Evolutionary conservation across 257 asterid species (phyloP), one percentile per base, ranked within the genome.

Genomic region (Penstemon davidsonii): DNA sequence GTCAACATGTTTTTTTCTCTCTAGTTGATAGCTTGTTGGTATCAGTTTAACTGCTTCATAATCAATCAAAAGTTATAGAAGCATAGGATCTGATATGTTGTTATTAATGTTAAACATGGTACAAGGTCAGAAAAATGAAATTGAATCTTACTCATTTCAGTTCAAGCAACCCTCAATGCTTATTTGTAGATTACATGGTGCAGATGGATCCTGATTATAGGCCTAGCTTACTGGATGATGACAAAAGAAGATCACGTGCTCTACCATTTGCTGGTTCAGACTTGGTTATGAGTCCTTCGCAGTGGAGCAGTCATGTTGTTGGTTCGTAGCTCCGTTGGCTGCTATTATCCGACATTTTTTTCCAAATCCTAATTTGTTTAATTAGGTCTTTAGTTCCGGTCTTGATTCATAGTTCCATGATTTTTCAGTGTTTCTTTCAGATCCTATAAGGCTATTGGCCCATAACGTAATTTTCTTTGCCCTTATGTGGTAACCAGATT

Each of bases 191-290:
- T 81, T 84, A 70, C 63, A 64, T 74, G 74, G 60, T 87, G 85
- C 87, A 90, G 99, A 90, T 90, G 94, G 86, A 88, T 73, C 99
- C 99, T 12, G 59, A 72, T 55, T 88, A 91, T 78, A 83, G 96
- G 83, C 96, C 96, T 60, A 90, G 96, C 79, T 82, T 84, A 74
- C 66, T 81, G 75, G 79, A 79, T 46, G 71, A 56, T 40, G 75
- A 80, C 25, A 13, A 70, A 8, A 70, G 77, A 60, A 83, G 71
- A 72, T 82, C 91, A 50, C 73, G 40, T 44, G 90, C 85, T 42
- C 83, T 90, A 71, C 99, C 99, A 12, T 88, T 90, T 84, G 96
- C 97, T 73, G 95, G 97, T 71, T 94, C 99, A 13, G 99, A 94
- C 84, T 84, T 93, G 86, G 96, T 85, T 70, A 72, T 93, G 44